Base-by-base conservation (phyloP, 2,329 filamentous ascomycete genomes). In the Microthyrium microscopicum region DNA sequence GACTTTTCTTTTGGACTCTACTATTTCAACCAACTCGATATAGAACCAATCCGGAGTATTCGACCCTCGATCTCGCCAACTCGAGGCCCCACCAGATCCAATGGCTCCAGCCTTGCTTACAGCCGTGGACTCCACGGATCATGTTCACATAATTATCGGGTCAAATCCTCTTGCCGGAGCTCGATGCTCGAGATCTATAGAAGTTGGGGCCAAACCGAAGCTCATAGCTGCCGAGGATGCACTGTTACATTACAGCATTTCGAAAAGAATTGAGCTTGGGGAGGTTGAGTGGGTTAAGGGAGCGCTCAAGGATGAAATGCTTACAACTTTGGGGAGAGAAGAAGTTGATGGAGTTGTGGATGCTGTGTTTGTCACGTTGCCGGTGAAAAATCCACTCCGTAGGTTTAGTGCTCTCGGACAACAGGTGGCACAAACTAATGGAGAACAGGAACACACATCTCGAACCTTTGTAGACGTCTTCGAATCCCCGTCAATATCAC, bases 401-500 rank as follows among this genome's bases (percentile, higher is more conserved):
- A 47, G 46, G 46, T 35, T 22, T 20, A 1, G 8, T 25, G 5
- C 4, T n/a, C n/a, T 3, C 11, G n/a, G 6, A 34, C 4, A 31
- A 5, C 28, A 28, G 18, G 8, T 26, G 2, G 11, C 4, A 22
- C 15, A 35, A 9, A n/a, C 31, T 29, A 32, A 32, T 28, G 24
- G 34, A 41, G 27, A 41, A 20, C 40, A 80, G 73, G 64, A 36
- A 56, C 65, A 19, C 70, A 71, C 41, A 78, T 94, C 41, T 82
- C 82, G 0, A 62, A 60, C 4, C 61, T 85, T 4, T 95, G 89
- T 59, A 71, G 66, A 39, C 68, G 77, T 29, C 64, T 85, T 40
- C 73, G 89, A 28, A 89, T 98, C 44, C 87, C 87, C 20, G 67
- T 98, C 50, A 98, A 98, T 55, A 83, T 95, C 18, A 72, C 83